Evolutionary conservation across 192 early-diverging fungal species (phyloP).

Genomic region (Spinellus fusiger): DNA sequence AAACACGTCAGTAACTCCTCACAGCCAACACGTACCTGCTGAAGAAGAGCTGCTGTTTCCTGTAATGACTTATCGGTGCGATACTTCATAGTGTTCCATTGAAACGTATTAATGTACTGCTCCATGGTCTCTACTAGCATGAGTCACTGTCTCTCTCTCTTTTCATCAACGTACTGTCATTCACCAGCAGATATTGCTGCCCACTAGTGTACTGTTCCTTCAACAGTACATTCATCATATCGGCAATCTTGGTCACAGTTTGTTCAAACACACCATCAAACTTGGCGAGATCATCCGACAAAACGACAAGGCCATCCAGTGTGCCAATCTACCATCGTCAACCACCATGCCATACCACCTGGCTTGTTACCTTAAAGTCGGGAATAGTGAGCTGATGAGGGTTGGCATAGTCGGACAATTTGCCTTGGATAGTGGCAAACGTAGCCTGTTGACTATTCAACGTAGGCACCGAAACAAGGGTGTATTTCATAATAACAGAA

Average conservation of each 20-base stretch:
- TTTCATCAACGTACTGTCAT: constrained; percentile 82
- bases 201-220: constrained; percentile 44
- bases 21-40: constrained; percentile 46
- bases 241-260: constrained; percentile 74
- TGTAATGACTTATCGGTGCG: constrained; percentile 86
- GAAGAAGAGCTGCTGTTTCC: constrained; percentile 76
- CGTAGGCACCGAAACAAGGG: constrained; percentile 82
- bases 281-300: constrained; percentile 94
- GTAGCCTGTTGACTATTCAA: constrained; percentile 70
- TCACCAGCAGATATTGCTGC: constrained; percentile 61
- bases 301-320: constrained; percentile 84
- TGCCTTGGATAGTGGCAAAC: constrained; percentile 66
- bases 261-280: constrained; percentile 72
- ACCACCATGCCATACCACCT: too few species aligned
- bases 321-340: constrained; percentile 99
- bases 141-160: too few species aligned
- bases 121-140: constrained; percentile 88
- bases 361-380: constrained; percentile 87
- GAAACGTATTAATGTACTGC: constrained; percentile 79
- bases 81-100: constrained; percentile 98
- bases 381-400: constrained; percentile 82
- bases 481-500: constrained; percentile 38
- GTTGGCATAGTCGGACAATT: constrained; percentile 73
- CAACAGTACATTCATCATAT: constrained; percentile 75
- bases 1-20: too few species aligned